Base-by-base conservation (phyloP, 2,329 filamentous ascomycete species). In the Chalaropsis thielavioides region DNA sequence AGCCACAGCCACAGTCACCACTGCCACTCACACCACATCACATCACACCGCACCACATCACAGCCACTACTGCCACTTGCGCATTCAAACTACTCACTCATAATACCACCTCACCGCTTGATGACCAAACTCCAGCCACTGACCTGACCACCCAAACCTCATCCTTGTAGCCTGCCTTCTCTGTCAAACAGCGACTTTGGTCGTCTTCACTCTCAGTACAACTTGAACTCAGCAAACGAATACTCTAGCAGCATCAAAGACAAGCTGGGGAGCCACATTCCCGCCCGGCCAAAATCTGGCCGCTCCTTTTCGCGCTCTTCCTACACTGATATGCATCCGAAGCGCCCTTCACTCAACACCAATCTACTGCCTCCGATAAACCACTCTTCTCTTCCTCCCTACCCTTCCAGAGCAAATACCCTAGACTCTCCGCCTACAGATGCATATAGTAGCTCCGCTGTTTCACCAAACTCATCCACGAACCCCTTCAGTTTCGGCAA, bases 161-260 rank as follows among this genome's bases (percentile, higher is more conserved):
- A 27, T 38, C 24, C 22, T 49, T 19, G 38, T 62, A 71, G 79
- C 62, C 75, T 77, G 69, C 76, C 78, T 62, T 77, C 77, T 3
- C 67, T 74, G 15, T 43, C 72, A 72, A 56, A 56, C 0, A 68
- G 75, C 43, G 74, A 75, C n/a, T 79, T 82, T 61, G 79, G 80
- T 64, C 74, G 79, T 64, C 77, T 78, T 67, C 80, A 81, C 69
- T 78, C 76, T 68, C 78, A 76, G 46, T 81, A 77, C 65, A 75
- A 79, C 68, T 74, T 75, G 60, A 75, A 77, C 3, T 74, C 75
- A 62, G 76, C 77, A 69, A 74, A 79, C 56, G 73, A 78, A 15
- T 78, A 83, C 63, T 78, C 80, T 67, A 78, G 75, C 66, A 76
- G 74, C 62, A 76, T 83, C 70, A 78, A 82, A 67, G 81, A 80